Base-by-base conservation (phyloP, 1,139 yeast genomes). In the Zhuliangozyma parablackwelliae region DNA sequence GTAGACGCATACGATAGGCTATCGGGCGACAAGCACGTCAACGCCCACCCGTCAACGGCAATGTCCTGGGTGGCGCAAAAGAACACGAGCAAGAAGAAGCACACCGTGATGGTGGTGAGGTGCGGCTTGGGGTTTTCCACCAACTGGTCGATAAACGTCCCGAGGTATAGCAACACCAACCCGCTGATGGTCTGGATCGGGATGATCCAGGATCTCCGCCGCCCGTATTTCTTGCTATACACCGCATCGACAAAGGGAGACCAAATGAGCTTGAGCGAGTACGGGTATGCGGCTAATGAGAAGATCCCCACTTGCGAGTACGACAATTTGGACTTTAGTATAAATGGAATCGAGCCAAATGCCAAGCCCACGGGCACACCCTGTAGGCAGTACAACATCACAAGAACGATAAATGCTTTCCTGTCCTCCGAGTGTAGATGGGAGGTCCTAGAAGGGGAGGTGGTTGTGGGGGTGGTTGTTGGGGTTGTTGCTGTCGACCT, bases 31-130 rank as follows among this genome's bases (percentile, higher is more conserved):
- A 92, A 67, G 36, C 92, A 78, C 1, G 97, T 92, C 53, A 92
- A 65, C 0, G 97, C 97, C 98, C 98, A 92, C 6, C 98, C 98
- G 61, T 92, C 99, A 11, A 92, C 98, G 1, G 98, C 97, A 39
- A 92, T 92, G 57, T 92, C 99, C 59, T 92, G 98, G 0, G 99
- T 92, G 3, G 98, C 97, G 63, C 97, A 90, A 42, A 92, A 69
- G 42, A 92, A 78, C 31, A 92, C 92, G 41, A 94, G 64, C 16
- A 79, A 46, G 50, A 90, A 86, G 61, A 92, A 92, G 40, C 78
- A 72, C 21, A 63, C 36, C 0, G 90, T 82, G 43, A 88, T 77
- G 9, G 57, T 54, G 5, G 64, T 54, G 43, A 87, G 62, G 48
- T 84, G 77, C 13, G 63, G 51, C 31, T 75, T 69, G 0, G 94